These are phyloP conservation scores for Debaryomycetaceae sp. DNA, from an alignment of 1,139 yeast species.

Conservation along the genomic window DNA sequence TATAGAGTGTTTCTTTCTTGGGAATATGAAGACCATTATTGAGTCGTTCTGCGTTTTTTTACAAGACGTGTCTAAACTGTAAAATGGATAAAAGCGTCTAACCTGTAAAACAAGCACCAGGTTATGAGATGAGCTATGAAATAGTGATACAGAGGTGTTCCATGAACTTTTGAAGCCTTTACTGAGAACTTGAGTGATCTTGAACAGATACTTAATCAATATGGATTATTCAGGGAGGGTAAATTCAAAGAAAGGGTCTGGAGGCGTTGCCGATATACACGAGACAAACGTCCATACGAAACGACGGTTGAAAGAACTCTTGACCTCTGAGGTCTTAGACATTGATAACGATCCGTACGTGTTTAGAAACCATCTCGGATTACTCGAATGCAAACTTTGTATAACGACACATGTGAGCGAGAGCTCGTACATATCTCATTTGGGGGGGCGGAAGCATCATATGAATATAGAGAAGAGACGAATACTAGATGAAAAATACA, in stretches of 20 bases:
- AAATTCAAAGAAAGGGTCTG: conserved; percentile 48
- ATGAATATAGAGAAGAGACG: conserved; percentile 61
- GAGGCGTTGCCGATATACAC: conserved; percentile 71
- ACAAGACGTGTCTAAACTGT: conserved; percentile 10
- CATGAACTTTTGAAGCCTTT: no score
- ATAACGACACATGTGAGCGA: conserved; percentile 71
- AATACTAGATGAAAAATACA: conserved; percentile 36
- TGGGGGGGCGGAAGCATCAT: conserved; percentile 77
- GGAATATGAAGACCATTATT: no score
- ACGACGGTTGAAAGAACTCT: conserved; percentile 60
- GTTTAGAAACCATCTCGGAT: conserved; percentile 67
- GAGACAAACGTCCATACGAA: conserved; percentile 66
- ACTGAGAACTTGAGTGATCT: no score
- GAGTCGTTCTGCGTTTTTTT: neutral
- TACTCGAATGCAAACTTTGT: conserved; percentile 73
- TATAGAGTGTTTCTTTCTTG: no score
- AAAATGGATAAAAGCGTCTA: conserved; percentile 1
- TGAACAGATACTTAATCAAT: no score
- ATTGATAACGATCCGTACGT: conserved; percentile 77
- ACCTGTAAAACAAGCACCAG: conserved; percentile 4
- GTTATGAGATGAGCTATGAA: neutral
- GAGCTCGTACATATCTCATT: conserved; percentile 74
- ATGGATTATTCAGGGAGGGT: conserved; percentile 49
- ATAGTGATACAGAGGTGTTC: neutral
- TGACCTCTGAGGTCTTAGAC: conserved; percentile 57